These are phyloP conservation scores for Colletotrichum tamarilloi DNA, from an alignment of 2,329 filamentous ascomycete species.

Conservation along the genomic window DNA sequence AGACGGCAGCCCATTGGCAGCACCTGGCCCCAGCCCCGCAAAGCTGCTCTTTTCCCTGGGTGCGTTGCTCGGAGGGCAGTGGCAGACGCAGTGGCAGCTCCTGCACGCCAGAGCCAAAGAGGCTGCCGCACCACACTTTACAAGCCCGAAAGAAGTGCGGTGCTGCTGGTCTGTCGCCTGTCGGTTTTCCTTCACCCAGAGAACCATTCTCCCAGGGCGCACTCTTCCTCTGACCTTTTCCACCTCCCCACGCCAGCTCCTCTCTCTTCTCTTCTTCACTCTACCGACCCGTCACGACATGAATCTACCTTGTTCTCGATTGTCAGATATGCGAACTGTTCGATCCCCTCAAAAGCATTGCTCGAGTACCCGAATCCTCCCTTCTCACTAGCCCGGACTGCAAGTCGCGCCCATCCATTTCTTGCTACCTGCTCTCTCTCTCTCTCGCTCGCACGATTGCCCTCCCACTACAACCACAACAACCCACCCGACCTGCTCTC, in stretches of 20 bases:
- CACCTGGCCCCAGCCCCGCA: conserved; percentile 24
- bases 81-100: conserved; percentile 1
- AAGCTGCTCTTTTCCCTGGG: conserved; percentile 12
- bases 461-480: conserved; percentile 33
- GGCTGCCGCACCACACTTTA: conserved; percentile 32
- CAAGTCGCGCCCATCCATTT: conserved; percentile 36
- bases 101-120: conserved; percentile 31
- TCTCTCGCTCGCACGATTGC: conserved; percentile 26
- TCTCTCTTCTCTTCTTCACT: conserved; percentile 8
- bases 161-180: conserved; percentile 26
- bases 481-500: conserved; percentile 31
- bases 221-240: conserved; percentile 31
- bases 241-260: conserved; percentile 31
- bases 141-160: conserved; percentile 28
- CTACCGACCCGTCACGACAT: conserved; percentile 33
- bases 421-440: conserved; percentile 13
- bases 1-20: neutral
- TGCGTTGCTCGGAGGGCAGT: conserved; percentile 13
- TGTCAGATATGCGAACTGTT: conserved; percentile 37
- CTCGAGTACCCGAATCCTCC: conserved; percentile 34
- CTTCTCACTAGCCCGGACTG: conserved; percentile 32
- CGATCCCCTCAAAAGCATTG: conserved; percentile 31
- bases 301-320: conserved; percentile 27
- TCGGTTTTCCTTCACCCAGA: conserved; percentile 30
- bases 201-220: conserved; percentile 30